Evolutionary conservation across 768 basidiomycete genomes (phyloP).

Genomic region (Hygrophorus russula): DNA sequence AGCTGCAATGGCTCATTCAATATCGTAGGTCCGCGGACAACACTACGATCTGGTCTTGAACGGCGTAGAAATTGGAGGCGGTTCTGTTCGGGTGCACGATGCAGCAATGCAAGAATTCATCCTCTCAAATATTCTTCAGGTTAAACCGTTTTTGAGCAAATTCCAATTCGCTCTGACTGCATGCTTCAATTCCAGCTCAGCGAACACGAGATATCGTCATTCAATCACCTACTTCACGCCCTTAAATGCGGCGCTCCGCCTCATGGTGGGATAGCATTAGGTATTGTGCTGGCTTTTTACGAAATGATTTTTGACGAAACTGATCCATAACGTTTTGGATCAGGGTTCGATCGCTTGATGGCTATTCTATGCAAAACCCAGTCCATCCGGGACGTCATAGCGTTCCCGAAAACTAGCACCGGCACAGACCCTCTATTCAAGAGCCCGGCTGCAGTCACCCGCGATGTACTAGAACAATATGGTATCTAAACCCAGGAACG

Average conservation of each 20-base stretch:
- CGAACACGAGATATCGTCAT: conserved; percentile 61
- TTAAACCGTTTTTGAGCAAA: conserved; percentile 20
- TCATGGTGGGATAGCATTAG: conserved; percentile 90
- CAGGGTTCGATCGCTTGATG: conserved; percentile 91
- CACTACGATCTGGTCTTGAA: conserved; percentile 95
- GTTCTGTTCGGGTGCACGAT: conserved; percentile 89
- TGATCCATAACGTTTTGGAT: neutral
- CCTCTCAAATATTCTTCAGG: conserved; percentile 68
- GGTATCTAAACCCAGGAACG: conserved; percentile 34
- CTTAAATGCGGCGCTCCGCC: conserved; percentile 87
- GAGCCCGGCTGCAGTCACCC: conserved; percentile 58
- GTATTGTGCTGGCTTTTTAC: conserved; percentile 24
- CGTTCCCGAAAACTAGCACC: conserved; percentile 84
- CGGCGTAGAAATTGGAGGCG: conserved; percentile 89
- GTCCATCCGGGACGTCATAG: conserved; percentile 92
- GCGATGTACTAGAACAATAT: conserved; percentile 50
- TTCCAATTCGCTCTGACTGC: conserved; percentile 5
- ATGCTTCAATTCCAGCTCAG: conserved; percentile 42
- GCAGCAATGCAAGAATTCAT: conserved; percentile 78
- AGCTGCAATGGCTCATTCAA: conserved; percentile 4
- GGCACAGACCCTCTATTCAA: conserved; percentile 85
- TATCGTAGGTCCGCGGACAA: conserved; percentile 72
- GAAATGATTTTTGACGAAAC: too few species aligned
- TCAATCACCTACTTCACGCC: conserved; percentile 79
- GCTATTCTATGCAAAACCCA: conserved; percentile 78